phyloP scores from a whole-genome alignment of 1,139 yeast genomes.

The Protomyces macrosporus region DNA sequence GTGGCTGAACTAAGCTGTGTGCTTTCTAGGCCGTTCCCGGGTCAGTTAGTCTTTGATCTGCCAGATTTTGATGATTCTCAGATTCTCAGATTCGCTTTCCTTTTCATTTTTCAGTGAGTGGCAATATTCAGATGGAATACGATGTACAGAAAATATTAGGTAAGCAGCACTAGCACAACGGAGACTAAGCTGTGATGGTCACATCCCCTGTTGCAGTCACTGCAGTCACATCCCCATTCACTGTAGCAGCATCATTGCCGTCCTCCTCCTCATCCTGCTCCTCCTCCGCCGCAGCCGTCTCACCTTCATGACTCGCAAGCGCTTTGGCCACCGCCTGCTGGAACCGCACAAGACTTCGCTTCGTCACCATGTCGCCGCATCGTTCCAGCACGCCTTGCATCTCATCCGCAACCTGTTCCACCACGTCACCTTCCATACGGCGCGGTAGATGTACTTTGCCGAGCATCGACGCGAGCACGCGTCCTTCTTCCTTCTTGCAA shows the following conservation, averaged over 20 bases:
- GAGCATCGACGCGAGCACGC: slow-evolving; percentile 52
- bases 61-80: too few relatives aligned
- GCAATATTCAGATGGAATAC: too few relatives aligned
- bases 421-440: neutral
- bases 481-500: slow-evolving; percentile 52
- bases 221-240: neutral
- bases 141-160: too few relatives aligned
- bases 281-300: neutral
- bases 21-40: too few relatives aligned
- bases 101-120: too few relatives aligned
- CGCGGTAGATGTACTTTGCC: slow-evolving; percentile 45
- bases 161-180: neutral
- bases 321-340: neutral
- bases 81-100: too few relatives aligned
- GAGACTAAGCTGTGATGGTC: neutral
- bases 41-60: too few relatives aligned
- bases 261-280: slow-evolving; percentile 2
- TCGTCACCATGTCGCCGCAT: slow-evolving; percentile 18
- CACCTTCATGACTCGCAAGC: neutral
- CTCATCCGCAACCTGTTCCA: slow-evolving; percentile 32
- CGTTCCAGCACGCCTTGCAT: slow-evolving; percentile 17
- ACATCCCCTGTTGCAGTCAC: neutral
- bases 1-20: too few relatives aligned
- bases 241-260: neutral
- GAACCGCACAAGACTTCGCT: slow-evolving; percentile 15